Percentiles rank a stretch among this genome's conserved stretches.
These are phyloP conservation scores for Mycena albidolilacea DNA, from an alignment of 768 basidiomycete species.

Conservation along the genomic window DNA sequence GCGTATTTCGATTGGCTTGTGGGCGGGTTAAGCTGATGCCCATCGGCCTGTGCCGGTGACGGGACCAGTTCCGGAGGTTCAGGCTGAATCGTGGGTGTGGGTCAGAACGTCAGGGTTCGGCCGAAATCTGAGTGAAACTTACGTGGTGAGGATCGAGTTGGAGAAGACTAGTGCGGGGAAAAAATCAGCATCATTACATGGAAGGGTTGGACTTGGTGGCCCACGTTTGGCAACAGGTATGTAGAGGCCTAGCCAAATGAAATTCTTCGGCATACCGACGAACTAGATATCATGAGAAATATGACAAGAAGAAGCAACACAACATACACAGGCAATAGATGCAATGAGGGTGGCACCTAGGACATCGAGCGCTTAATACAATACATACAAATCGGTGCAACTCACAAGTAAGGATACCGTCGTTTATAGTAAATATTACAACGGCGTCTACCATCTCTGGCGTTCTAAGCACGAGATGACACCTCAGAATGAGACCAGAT, in stretches of 20 bases:
- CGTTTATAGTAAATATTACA: slow-evolving; percentile 26
- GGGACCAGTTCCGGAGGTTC: slow-evolving; percentile 32
- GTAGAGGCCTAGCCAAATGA: slow-evolving; percentile 26
- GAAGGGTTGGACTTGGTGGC: not conserved
- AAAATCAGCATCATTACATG: not conserved
- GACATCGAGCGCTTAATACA: not conserved
- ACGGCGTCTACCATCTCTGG: slow-evolving; percentile 30
- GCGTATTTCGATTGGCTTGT: not conserved
- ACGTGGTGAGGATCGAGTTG: slow-evolving; percentile 33
- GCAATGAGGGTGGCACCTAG: slow-evolving; percentile 16
- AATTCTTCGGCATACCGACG: slow-evolving; percentile 16
- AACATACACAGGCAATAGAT: slow-evolving; percentile 16
- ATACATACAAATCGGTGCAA: not conserved
- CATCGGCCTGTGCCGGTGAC: slow-evolving; percentile 14
- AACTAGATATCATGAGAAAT: not conserved
- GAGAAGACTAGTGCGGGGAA: slow-evolving; percentile 12
- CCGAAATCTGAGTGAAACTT: not conserved
- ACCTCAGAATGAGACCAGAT: not conserved
- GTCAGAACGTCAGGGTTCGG: not conserved
- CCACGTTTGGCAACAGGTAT: slow-evolving; percentile 24
- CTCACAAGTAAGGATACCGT: slow-evolving; percentile 25
- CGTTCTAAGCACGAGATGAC: not conserved
- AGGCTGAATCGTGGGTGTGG: not conserved
- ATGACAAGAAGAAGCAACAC: not conserved
- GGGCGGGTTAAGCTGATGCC: slow-evolving; percentile 18